Evolutionary conservation across 1,284 basidiomycete genomes (phyloP), one percentile per base, ranked within the genome.

Genomic region (Austroboletus olivaceoglutinosus): DNA sequence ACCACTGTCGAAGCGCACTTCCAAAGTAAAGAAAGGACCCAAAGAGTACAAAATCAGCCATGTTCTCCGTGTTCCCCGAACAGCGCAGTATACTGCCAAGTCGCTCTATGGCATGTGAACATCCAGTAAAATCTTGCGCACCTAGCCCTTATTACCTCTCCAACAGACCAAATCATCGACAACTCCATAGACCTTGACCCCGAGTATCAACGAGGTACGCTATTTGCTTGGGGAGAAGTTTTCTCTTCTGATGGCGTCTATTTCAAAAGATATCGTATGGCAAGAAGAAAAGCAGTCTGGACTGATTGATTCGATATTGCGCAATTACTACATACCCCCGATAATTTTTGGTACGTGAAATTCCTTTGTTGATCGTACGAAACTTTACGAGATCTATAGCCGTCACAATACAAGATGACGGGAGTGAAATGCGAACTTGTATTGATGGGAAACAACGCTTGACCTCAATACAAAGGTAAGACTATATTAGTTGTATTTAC

Each of bases 401-500:
- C 23, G 64, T 69, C 31, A 62, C 50, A 16, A 34, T 50, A 16
- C 52, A 57, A 45, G 69, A 75, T 1, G 75, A 78, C 45, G 78
- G 78, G 10, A 67, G 65, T 13, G 76, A 80, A 52, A 56, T 61
- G 10, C 69, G 75, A 16, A 73, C 69, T 2, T 81, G 80, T 48
- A 79, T 81, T 21, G 80, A 81, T 50, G 80, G 78, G 11, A 81
- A 81, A 58, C 78, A 81, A 46, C 71, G 80, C 19, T 54, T 81
- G 54, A 81, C 80, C 1, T 80, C 79, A 0, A 76, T 81, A 16
- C 72, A 73, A 48, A 70, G 69, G 78, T 79, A 53, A 42, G 11
- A 12, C 57, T 57, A 19, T 34, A 3, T 4, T 16, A 4, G n/a
- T 15, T 30, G 3, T 42, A 8, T 10, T 15, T 27, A 15, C 8